Percentiles rank a stretch among this genome's conserved stretches.
phyloP scores from a whole-genome alignment of 371 early-diverging fungal species.

The Mortierella sp. region DNA sequence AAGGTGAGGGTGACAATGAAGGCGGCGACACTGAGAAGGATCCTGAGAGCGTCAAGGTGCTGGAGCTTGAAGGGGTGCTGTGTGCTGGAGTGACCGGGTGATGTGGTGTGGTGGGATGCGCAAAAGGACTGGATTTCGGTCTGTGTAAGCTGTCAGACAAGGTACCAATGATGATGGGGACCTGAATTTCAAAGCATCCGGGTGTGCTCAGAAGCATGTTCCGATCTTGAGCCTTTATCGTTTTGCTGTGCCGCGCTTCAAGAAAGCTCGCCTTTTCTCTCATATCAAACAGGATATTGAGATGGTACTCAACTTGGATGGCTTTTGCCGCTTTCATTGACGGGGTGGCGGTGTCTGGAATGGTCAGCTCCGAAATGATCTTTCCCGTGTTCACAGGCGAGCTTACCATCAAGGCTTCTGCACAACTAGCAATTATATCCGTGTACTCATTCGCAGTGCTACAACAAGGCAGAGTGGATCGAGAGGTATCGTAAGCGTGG shows the following conservation, averaged over 20 bases:
- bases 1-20: not conserved
- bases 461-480: not conserved
- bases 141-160: conserved; percentile 18
- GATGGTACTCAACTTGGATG: conserved; percentile 24
- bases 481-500: too few relatives aligned
- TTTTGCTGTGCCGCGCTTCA: conserved; percentile 9
- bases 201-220: conserved; percentile 21
- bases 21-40: not conserved
- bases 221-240: conserved; percentile 6
- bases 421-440: conserved; percentile 10
- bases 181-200: conserved; percentile 22
- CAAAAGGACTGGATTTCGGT: conserved; percentile 9
- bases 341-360: conserved; percentile 17
- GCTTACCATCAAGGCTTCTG: conserved; percentile 12
- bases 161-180: conserved; percentile 29
- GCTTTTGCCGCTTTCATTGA: conserved; percentile 14
- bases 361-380: conserved; percentile 12
- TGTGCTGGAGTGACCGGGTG: not conserved
- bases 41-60: not conserved
- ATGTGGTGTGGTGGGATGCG: not conserved
- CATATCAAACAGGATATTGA: conserved; percentile 28
- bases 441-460: conserved; percentile 29
- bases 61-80: not conserved
- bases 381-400: conserved; percentile 15
- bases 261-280: conserved; percentile 20